These are phyloP conservation scores for Groenewaldozyma sp. DNA, from an alignment of 1,139 yeast genomes.

Conservation along the genomic window DNA sequence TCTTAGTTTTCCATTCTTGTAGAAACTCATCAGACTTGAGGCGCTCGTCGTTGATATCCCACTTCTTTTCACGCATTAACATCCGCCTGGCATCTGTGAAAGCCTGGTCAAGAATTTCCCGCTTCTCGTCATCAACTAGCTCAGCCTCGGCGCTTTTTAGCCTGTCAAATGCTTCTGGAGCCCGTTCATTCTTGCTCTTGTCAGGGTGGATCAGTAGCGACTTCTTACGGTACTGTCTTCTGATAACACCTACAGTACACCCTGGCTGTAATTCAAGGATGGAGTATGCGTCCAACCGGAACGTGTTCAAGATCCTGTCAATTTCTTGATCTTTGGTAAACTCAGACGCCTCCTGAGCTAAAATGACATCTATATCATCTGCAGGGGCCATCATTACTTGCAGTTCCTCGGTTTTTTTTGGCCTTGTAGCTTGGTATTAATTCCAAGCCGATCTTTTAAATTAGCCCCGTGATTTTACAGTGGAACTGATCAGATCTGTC, in stretches of 20 bases:
- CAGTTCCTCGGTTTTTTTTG: too few relatives aligned
- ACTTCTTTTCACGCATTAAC: conserved; percentile 37
- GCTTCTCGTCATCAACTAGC: conserved; percentile 28
- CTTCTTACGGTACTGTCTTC: conserved; percentile 45
- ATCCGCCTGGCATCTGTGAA: conserved; percentile 37
- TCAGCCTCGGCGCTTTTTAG: conserved; percentile 33
- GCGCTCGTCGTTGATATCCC: conserved; percentile 34
- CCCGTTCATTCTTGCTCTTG: conserved; percentile 44
- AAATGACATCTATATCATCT: conserved; percentile 13
- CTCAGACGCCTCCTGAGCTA: conserved; percentile 26
- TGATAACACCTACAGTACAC: conserved; percentile 32
- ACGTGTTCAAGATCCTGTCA: conserved; percentile 40
- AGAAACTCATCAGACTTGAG: conserved; percentile 34
- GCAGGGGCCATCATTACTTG: too few relatives aligned
- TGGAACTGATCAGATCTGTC: too few relatives aligned
- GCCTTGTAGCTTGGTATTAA: too few relatives aligned
- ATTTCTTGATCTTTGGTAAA: conserved; percentile 43
- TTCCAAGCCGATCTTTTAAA: too few relatives aligned
- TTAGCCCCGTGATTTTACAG: too few relatives aligned
- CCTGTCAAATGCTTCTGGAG: conserved; percentile 55
- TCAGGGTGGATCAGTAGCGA: conserved; percentile 65
- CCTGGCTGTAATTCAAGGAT: conserved; percentile 49
- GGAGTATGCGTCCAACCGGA: conserved; percentile 46
- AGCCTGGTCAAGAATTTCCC: conserved; percentile 32
- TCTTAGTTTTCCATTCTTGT: conserved; percentile 32